These are phyloP conservation scores for Closterium sp. DNA, from an alignment of 139 green algal genomes.

Conservation along the genomic window DNA sequence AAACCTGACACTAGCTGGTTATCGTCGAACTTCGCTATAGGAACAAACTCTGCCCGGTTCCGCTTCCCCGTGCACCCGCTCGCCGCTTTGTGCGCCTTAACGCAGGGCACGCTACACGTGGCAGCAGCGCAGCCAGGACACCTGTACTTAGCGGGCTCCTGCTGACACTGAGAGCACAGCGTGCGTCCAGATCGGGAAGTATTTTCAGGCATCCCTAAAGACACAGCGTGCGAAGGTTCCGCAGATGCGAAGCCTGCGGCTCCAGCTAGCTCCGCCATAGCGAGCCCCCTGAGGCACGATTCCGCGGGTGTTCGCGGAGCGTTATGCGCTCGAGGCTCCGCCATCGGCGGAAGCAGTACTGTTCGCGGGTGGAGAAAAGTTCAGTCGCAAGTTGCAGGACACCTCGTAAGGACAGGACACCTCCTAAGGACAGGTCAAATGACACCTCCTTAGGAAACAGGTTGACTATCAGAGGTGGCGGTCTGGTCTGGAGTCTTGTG, in stretches of 20 bases:
- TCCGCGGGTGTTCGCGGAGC: not conserved
- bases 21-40: not conserved
- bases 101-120: constrained; percentile 8
- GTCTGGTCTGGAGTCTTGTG: no score
- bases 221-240: not conserved
- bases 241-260: not conserved
- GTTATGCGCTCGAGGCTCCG: not conserved
- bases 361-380: not conserved
- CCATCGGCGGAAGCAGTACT: not conserved
- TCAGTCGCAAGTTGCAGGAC: not conserved
- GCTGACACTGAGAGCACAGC: constrained; percentile 10
- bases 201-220: no score
- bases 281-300: not conserved
- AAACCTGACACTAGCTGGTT: constrained; percentile 16
- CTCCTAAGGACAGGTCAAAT: no score
- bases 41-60: not conserved
- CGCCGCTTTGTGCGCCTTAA: constrained; percentile 3
- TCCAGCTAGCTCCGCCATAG: not conserved
- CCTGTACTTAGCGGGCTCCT: constrained; percentile 3
- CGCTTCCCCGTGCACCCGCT: constrained; percentile 18
- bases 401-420: not conserved
- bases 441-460: no score
- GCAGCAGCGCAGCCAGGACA: not conserved
- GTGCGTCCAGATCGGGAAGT: not conserved
- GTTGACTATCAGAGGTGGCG: no score